phyloP scores from a whole-genome alignment of 495 filamentous ascomycete species.

The Aspergillus funiculosus region DNA sequence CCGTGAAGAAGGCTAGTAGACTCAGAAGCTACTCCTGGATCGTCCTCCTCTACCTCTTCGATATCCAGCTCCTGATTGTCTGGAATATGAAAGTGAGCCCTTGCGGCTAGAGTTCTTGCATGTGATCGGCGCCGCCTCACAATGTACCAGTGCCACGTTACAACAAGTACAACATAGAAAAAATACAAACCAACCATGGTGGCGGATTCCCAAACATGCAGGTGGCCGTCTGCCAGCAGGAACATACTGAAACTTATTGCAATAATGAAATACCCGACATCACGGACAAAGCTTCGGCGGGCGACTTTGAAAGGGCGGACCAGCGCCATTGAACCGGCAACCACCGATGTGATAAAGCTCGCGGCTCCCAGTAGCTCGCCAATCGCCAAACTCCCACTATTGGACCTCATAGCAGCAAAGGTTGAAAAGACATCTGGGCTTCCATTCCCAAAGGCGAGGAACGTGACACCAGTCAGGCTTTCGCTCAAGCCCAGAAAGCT shows the following conservation, averaged over 20 bases:
- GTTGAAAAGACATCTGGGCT: constrained; percentile 98
- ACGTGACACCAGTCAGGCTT: constrained; percentile 93
- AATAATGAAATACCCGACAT: constrained; percentile 88
- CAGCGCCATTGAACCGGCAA: constrained; percentile 96
- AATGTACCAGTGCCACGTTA: constrained; percentile 87
- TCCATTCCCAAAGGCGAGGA: constrained; percentile 97
- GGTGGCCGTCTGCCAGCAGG: constrained; percentile 76
- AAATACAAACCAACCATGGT: constrained; percentile 88
- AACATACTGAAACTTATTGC: constrained; percentile 84
- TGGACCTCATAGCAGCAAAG: constrained; percentile 94
- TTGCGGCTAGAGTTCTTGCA: constrained; percentile 60
- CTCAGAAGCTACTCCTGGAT: constrained; percentile 50
- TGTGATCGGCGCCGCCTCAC: constrained; percentile 52
- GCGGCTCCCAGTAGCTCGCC: constrained; percentile 95
- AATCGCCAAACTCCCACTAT: constrained; percentile 91
- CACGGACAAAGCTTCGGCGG: constrained; percentile 80
- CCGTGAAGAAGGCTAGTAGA: constrained; percentile 47
- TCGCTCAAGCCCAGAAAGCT: constrained; percentile 87
- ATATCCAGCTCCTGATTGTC: constrained; percentile 66
- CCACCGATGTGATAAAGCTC: constrained; percentile 92
- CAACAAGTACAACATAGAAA: constrained; percentile 85
- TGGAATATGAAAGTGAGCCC: constrained; percentile 65
- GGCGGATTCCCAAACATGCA: constrained; percentile 82
- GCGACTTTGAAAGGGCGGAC: constrained; percentile 90
- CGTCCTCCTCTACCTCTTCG: constrained; percentile 67